A percentile compares a stretch with the other conserved stretches of the same genome.
Evolutionary conservation across 225 moss, liverwort and hornwort genomes (phyloP).

Genomic region (Rhytidiadelphus loreus): DNA sequence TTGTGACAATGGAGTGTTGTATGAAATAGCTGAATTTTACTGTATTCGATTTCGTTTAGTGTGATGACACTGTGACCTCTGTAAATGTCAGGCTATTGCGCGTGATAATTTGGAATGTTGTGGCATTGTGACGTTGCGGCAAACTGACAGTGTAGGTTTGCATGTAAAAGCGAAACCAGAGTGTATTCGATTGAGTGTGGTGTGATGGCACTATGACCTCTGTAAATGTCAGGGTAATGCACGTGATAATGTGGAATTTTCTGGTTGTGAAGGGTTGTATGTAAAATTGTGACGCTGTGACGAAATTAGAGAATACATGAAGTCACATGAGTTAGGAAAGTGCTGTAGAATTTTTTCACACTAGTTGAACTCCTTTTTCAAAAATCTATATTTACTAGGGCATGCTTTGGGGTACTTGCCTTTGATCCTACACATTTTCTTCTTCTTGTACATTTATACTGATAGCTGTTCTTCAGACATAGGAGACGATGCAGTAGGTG

Average conservation of each 20-base stretch:
- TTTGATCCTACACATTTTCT: neutral
- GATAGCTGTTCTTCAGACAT: conserved; percentile 17
- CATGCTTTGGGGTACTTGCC: neutral
- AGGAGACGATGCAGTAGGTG: conserved; percentile 51
- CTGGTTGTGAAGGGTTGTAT: no score
- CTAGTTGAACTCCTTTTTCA: neutral
- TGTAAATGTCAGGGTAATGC: neutral
- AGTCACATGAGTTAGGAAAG: neutral
- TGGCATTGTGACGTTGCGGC: neutral
- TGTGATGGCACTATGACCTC: neutral
- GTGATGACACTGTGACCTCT: neutral
- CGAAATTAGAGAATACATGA: neutral
- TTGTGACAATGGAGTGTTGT: neutral
- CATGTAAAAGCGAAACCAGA: neutral
- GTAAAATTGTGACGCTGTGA: neutral
- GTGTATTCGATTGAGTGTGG: neutral
- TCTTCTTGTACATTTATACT: neutral
- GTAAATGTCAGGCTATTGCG: neutral
- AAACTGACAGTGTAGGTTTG: neutral
- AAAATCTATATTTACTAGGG: neutral
- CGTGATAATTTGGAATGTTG: neutral
- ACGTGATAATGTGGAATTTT: neutral
- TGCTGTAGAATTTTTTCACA: neutral
- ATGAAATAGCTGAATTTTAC: neutral
- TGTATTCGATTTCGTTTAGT: neutral